Evolutionary conservation across 1,284 basidiomycete species (phyloP).

Genomic region (Cutaneotrichosporon curvatum): DNA sequence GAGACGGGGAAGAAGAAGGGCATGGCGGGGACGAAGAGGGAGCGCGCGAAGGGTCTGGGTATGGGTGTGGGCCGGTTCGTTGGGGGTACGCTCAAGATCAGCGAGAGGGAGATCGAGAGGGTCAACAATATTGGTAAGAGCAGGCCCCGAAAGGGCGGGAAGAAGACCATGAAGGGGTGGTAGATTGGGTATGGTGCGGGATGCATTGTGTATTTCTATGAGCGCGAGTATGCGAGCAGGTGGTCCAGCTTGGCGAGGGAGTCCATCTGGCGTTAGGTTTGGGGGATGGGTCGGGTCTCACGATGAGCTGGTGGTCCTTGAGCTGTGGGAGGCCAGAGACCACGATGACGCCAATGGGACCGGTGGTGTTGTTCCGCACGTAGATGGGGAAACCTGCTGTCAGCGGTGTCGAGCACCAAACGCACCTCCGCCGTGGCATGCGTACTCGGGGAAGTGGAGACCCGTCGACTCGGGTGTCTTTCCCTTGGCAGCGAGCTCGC

Average conservation of each 20-base stretch:
- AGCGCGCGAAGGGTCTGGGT: conserved; percentile 37
- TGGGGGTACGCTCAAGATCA: conserved; percentile 39
- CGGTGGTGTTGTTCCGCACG: conserved; percentile 19
- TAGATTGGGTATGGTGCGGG: neutral
- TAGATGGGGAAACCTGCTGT: conserved; percentile 39
- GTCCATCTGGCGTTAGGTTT: conserved; percentile 11
- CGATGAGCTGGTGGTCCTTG: conserved; percentile 40
- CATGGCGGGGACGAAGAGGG: conserved; percentile 32
- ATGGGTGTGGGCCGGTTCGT: conserved; percentile 45
- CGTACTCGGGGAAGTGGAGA: conserved; percentile 35
- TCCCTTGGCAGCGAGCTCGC: conserved; percentile 28
- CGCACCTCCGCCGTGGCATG: conserved; percentile 41
- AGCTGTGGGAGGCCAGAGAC: conserved; percentile 45
- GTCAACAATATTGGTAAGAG: conserved; percentile 17
- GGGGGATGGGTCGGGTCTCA: neutral
- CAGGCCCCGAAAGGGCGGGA: conserved; percentile 5
- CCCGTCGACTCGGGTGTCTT: conserved; percentile 26
- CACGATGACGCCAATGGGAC: conserved; percentile 42
- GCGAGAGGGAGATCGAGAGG: conserved; percentile 35
- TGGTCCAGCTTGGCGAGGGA: conserved; percentile 13
- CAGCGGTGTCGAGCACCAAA: neutral
- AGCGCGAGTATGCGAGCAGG: conserved; percentile 10
- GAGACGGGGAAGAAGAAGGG: conserved; percentile 41
- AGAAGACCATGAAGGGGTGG: conserved; percentile 12
- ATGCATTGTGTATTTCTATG: neutral